These are phyloP conservation scores for Bolboschoenus planiculmis DNA, from an alignment of 176 grass and related monocot species.

Conservation along the genomic window DNA sequence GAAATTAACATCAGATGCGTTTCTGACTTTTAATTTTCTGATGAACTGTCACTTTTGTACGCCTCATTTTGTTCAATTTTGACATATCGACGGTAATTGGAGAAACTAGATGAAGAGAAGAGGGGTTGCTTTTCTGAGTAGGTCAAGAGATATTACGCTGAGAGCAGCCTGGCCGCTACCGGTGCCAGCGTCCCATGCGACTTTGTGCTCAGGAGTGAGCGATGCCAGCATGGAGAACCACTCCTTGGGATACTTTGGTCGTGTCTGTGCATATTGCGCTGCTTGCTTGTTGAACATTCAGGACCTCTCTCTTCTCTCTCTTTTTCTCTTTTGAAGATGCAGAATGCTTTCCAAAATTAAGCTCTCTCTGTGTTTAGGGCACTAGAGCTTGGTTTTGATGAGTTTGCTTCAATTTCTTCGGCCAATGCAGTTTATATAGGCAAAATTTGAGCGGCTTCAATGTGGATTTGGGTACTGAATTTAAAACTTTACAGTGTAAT, in stretches of 20 bases:
- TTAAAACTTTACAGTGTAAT: not conserved
- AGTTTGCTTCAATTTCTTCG: not conserved
- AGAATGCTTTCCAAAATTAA: not conserved
- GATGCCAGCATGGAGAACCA: too few relatives aligned
- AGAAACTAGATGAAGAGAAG: not conserved
- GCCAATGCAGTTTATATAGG: not conserved
- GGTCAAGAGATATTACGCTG: conserved; percentile 19
- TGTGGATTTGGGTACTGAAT: not conserved
- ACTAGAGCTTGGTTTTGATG: not conserved
- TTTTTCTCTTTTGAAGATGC: too few relatives aligned
- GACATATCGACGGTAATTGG: too few relatives aligned
- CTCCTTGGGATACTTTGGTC: not conserved
- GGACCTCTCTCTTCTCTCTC: not conserved
- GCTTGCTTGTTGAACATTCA: not conserved
- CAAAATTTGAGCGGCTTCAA: not conserved
- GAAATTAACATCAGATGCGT: not conserved
- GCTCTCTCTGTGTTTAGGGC: too few relatives aligned
- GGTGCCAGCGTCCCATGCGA: conserved; percentile 42
- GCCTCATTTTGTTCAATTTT: too few relatives aligned
- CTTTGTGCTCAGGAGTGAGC: conserved; percentile 22
- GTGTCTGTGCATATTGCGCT: too few relatives aligned
- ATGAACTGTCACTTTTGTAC: not conserved
- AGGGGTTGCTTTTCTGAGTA: too few relatives aligned
- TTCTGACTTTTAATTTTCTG: not conserved
- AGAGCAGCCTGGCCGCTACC: conserved; percentile 50